These are phyloP conservation scores for Solanum hybrid DNA, from an alignment of 305 asterid genomes.

Conservation along the genomic window DNA sequence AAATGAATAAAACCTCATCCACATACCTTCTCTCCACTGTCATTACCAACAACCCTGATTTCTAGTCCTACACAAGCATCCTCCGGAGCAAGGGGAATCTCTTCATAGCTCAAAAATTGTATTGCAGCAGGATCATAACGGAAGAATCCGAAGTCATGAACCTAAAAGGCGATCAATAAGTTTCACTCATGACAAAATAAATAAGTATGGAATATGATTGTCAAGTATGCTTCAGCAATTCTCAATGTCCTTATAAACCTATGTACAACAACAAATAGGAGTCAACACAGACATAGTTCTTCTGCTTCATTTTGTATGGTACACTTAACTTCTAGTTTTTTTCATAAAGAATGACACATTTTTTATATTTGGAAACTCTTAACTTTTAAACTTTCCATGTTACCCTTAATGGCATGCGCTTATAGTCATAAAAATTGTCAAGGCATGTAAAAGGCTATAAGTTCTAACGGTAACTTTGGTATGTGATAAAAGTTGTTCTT, in stretches of 20 bases:
- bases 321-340: background rate
- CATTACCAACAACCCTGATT: conserved; percentile 98
- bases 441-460: background rate
- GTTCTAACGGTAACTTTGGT: background rate
- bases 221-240: background rate
- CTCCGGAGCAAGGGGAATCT: conserved; percentile 93
- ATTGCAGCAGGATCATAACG: conserved; percentile 84
- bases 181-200: background rate
- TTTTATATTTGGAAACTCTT: background rate
- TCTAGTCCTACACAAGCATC: conserved; percentile 97
- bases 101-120: conserved; percentile 90
- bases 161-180: conserved; percentile 31
- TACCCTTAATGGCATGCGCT: background rate
- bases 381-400: background rate
- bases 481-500: background rate
- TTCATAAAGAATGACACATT: background rate
- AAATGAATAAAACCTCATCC: background rate
- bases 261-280: background rate
- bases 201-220: background rate
- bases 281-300: background rate
- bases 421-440: background rate
- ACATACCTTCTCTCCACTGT: conserved; percentile 97
- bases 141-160: conserved; percentile 96
- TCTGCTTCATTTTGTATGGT: background rate
- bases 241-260: background rate